Base-by-base conservation (phyloP, 2,329 filamentous ascomycete genomes). In the Curvularia verruculosa region DNA sequence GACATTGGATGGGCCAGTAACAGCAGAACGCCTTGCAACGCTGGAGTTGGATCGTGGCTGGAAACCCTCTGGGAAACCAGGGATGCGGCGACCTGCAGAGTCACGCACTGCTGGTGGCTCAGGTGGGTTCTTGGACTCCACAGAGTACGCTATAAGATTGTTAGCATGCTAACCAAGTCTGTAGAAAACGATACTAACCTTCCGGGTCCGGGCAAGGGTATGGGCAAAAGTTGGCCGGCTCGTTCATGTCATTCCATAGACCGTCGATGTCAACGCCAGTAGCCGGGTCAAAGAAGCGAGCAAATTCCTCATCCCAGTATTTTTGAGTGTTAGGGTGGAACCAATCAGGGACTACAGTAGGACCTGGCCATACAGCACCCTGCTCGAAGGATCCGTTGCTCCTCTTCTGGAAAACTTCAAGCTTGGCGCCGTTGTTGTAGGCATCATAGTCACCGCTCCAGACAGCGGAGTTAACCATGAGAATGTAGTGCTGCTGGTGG, bases 401-500 rank as follows among this genome's bases (percentile, higher is more conserved):
- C 7, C 57, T 63, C 60, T 82, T 80, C 29, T 85, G 71, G 73
- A 85, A 86, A 5, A 84, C 73, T 28, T 79, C 82, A 5, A 83
- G 77, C 15, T 83, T 80, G 1, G 84, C 75, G 1, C 89, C 89
- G 19, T 85, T 82, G 52, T 88, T 81, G 74, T 86, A 92, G 0
- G 84, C 79, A 3, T 72, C 67, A 62, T 86, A 87, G 46, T 71
- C 63, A 26, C 64, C 63, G 2, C 65, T 61, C n/a, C 78, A 80
- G 2, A 85, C 80, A 13, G 87, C 87, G 0, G 88, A 88, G 66
- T 94, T 90, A 0, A 94, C 89, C 89, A 94, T 95, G 51, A 93
- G 78, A 41, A 91, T 83, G 63, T 90, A 90, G 51, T 90, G 84
- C 71, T 91, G 89, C 41, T 89, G 76, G 59, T 86, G 82, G 2